Evolutionary conservation across 2,329 filamentous ascomycete genomes (phyloP), one percentile per base, ranked within the genome.

Genomic region (Penicillium sp.): DNA sequence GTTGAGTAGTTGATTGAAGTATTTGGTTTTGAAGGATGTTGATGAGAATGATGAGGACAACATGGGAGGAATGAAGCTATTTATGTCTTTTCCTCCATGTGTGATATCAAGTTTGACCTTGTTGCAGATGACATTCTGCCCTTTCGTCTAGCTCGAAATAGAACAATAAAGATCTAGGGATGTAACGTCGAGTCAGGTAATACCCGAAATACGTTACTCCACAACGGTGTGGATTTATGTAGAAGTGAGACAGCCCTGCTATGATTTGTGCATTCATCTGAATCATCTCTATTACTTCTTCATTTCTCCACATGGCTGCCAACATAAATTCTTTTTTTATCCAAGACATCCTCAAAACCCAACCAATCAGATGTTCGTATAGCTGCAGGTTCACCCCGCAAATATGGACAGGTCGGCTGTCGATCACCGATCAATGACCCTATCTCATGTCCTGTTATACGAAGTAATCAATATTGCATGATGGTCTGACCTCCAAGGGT

Each of bases 341-440:
- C 47, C 17, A 55, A 55, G 53, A 55, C 53, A 55, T 50, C 21
- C 35, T 41, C 44, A 41, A 49, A 55, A 55, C 53, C 44, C 53
- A 35, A 41, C 53, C 44, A 55, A 55, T 55, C 43, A 23, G 35
- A 27, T 31, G 2, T 1, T 35, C 1, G 29, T 42, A 19, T n/a
- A 50, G 21, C 44, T 50, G 6, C 29, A 49, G 45, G 13, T 27
- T 55, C 53, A 55, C 53, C 53, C 44, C 53, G 45, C 53, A 50
- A 55, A 36, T 35, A 17, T 42, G 19, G 36, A 27, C 44, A 41
- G 33, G 19, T 19, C 41, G 31, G 19, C 6, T 41, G 52, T 49
- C 52, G 52, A 54, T 54, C 43, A 25, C 21, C n/a, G 51, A 52
- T 52, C 36, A 15, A 47, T 31, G 38, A 52, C 8, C n/a, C 31